phyloP scores from a whole-genome alignment of 495 filamentous ascomycete species.

The Penicillium desertorum region DNA sequence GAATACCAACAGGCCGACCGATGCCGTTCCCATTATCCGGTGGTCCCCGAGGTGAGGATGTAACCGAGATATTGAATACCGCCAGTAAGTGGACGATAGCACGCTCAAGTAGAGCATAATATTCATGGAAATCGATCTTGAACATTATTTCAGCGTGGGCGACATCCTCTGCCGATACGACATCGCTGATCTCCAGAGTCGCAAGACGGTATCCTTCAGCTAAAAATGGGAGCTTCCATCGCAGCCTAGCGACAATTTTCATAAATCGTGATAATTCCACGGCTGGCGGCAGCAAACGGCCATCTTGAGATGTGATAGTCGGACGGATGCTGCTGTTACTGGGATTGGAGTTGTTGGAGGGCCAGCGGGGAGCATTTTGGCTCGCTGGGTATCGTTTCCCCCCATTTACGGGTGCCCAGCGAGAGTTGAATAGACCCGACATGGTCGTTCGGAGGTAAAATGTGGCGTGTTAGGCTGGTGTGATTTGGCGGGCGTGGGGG shows the following conservation, averaged over 20 bases:
- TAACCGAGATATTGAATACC: conserved; percentile 54
- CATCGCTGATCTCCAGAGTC: conserved; percentile 23
- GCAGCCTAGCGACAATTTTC: conserved; percentile 56
- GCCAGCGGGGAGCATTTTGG: neutral
- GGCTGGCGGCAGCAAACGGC: conserved; percentile 26
- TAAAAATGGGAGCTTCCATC: conserved; percentile 61
- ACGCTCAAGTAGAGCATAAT: conserved; percentile 65
- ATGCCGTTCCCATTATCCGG: conserved; percentile 11
- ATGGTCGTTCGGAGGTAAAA: conserved; percentile 14
- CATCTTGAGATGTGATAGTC: conserved; percentile 11
- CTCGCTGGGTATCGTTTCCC: neutral
- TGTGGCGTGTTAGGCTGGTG: neutral
- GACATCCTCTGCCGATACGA: conserved; percentile 19
- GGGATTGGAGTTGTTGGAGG: neutral
- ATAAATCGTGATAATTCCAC: conserved; percentile 53
- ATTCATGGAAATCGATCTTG: conserved; percentile 70
- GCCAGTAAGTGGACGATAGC: conserved; percentile 60
- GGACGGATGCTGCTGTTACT: conserved; percentile 19
- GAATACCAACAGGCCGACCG: conserved; percentile 25
- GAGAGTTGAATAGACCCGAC: conserved; percentile 32
- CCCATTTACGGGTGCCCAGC: conserved; percentile 31
- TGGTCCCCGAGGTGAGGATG: conserved; percentile 11
- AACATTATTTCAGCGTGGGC: conserved; percentile 60
- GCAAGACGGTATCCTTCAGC: conserved; percentile 52
- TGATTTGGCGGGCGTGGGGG: neutral